Base-by-base conservation (phyloP, 768 basidiomycete species). In the Brasilioporus rufonigricans region DNA sequence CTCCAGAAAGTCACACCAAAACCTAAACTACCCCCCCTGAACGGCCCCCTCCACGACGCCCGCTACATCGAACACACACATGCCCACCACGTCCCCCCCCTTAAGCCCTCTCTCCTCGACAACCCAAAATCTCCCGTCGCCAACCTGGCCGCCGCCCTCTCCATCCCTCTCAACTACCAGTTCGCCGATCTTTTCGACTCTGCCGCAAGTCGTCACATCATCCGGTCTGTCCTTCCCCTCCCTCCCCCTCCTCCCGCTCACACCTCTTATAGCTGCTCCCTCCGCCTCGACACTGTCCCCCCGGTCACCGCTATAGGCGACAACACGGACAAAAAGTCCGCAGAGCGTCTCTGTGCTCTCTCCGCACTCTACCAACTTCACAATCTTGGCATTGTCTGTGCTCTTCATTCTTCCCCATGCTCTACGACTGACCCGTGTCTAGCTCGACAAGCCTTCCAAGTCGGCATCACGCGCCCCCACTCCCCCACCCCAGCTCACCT, bases 331-430 rank as follows among this genome's bases (percentile, higher is more conserved):
- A 84, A 77, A 68, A 86, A 84, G 60, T 78, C 85, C 21, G 85
- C 93, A 0, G 82, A 87, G 60, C 79, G 80, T 66, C 74, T 93
- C n/a, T 90, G 91, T 7, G 86, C 87, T 1, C 71, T 93, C 24
- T 85, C 85, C 41, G 87, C 85, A 8, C 69, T 89, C 32, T 81
- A 87, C 65, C 90, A 94, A 63, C 66, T 95, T 19, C 78, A 86
- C 39, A 71, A 72, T 18, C 65, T 76, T 21, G 85, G 84, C 26
- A 63, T 91, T 44, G 92, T 94, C 69, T 55, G 89, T 79, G 26
- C 35, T 41, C 44, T 50, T 39, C 10, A 0, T 44, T 41, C 21
- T 51, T 24, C 35, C 23, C 23, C 2, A 35, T 11, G 32, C 2
- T 33, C 4, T n/a, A 0, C 49, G 5, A 7, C 57, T 65, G 29